These are phyloP conservation scores for Phialocephala sp. DNA, from an alignment of 2,329 filamentous ascomycete species.

Conservation along the genomic window DNA sequence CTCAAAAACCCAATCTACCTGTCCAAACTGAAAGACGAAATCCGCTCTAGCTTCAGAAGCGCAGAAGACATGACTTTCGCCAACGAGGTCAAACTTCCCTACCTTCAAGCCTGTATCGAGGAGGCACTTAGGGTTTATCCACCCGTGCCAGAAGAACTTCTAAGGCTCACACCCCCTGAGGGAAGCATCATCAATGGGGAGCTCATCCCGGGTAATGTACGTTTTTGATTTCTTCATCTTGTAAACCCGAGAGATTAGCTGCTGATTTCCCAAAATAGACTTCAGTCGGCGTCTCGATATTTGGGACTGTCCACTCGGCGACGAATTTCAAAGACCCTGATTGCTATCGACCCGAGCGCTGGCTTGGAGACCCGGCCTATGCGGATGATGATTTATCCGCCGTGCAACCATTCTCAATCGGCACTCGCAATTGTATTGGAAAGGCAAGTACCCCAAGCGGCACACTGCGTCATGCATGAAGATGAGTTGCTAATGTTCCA, in stretches of 20 bases:
- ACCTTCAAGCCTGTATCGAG: conserved; percentile 49
- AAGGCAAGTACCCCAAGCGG: conserved; percentile 15
- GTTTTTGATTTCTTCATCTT: not conserved
- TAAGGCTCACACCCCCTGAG: conserved; percentile 24
- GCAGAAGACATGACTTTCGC: conserved; percentile 48
- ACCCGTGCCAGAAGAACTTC: conserved; percentile 21
- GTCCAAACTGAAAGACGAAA: conserved; percentile 46
- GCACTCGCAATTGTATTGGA: conserved; percentile 21
- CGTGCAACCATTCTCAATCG: conserved; percentile 21
- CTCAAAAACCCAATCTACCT: conserved; percentile 42
- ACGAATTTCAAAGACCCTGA: conserved; percentile 37
- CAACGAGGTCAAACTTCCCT: conserved; percentile 41
- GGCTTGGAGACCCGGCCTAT: conserved; percentile 40
- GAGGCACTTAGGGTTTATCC: conserved; percentile 52
- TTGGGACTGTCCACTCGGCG: conserved; percentile 8
- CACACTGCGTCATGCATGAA: not conserved
- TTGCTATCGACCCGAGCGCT: conserved; percentile 37
- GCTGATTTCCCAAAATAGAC: not conserved
- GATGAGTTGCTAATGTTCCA: too few species aligned
- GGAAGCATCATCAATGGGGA: conserved; percentile 26
- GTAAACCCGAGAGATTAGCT: not conserved
- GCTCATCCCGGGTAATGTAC: conserved; percentile 26
- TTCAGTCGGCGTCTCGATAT: not conserved
- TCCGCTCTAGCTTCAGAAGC: conserved; percentile 46
- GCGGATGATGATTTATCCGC: conserved; percentile 22